These are phyloP conservation scores for Hygrocybe coccinea DNA, from an alignment of 768 basidiomycete species.

Conservation along the genomic window DNA sequence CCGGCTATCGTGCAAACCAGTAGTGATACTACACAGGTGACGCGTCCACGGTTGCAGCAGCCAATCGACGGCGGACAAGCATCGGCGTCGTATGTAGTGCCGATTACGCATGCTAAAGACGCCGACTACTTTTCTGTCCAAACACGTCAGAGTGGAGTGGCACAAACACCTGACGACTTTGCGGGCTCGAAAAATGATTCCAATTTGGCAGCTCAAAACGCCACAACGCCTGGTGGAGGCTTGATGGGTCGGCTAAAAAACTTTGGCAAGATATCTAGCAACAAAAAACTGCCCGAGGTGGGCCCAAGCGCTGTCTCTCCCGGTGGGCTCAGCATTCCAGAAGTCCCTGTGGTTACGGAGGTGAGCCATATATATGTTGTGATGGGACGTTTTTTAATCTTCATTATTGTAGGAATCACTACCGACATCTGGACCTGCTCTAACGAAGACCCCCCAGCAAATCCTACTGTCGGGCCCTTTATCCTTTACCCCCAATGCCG, in stretches of 20 bases:
- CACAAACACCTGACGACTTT: conserved; percentile 46
- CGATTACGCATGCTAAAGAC: conserved; percentile 22
- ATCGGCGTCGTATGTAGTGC: conserved; percentile 12
- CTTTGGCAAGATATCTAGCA: conserved; percentile 58
- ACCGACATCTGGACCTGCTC: conserved; percentile 18
- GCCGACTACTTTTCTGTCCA: conserved; percentile 53
- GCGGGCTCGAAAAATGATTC: conserved; percentile 42
- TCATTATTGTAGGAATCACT: conserved; percentile 14
- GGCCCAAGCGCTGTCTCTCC: conserved; percentile 25
- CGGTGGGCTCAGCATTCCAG: conserved; percentile 25
- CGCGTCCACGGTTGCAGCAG: conserved; percentile 38
- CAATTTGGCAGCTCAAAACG: conserved; percentile 28
- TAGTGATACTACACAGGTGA: conserved; percentile 32
- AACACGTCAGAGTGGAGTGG: conserved; percentile 34
- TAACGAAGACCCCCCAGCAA: conserved; percentile 50
- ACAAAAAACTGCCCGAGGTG: conserved; percentile 33
- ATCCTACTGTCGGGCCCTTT: conserved; percentile 50
- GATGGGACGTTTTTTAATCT: not conserved
- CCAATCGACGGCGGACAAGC: conserved; percentile 34
- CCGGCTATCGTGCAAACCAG: conserved; percentile 28
- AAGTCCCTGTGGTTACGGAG: conserved; percentile 24
- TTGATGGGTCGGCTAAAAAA: conserved; percentile 78
- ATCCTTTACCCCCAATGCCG: conserved; percentile 62
- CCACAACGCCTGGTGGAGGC: conserved; percentile 48
- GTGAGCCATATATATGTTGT: conserved; percentile 17